phyloP scores from a whole-genome alignment of 352 stramenopile genomes.

The Lagenidium sp. region DNA sequence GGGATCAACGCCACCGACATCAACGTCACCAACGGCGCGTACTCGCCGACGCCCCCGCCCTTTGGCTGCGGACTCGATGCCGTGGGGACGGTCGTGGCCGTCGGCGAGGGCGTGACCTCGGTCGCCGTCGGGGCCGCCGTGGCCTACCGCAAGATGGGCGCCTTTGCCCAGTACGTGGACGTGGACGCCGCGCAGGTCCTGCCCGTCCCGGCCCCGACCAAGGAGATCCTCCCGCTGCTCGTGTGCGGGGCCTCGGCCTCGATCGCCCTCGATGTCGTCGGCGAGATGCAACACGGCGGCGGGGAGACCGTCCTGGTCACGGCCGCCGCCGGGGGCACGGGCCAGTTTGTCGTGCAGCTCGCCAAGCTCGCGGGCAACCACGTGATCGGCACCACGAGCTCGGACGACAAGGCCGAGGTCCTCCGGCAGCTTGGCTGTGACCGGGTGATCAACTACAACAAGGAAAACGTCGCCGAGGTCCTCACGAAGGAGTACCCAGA shows the following conservation, averaged over 20 bases:
- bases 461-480: constrained; percentile 44
- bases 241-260: constrained; percentile 30
- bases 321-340: constrained; percentile 59
- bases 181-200: constrained; percentile 22
- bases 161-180: constrained; percentile 45
- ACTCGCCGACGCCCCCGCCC: constrained; percentile 22
- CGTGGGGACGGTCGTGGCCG: constrained; percentile 25
- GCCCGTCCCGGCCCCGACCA: constrained; percentile 12
- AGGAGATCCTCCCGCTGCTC: constrained; percentile 22
- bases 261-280: constrained; percentile 38
- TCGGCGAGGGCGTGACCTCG: constrained; percentile 32
- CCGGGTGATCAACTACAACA: constrained; percentile 84
- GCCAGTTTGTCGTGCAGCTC: constrained; percentile 76
- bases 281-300: constrained; percentile 37
- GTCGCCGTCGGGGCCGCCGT: constrained; percentile 37
- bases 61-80: constrained; percentile 36
- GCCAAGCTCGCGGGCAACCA: constrained; percentile 74
- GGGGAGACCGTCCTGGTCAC: constrained; percentile 62
- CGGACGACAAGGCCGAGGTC: constrained; percentile 78
- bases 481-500: constrained; percentile 65
- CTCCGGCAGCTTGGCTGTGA: constrained; percentile 56
- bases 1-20: constrained; percentile 56
- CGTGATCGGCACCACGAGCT: constrained; percentile 80
- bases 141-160: constrained; percentile 33
- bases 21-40: constrained; percentile 43